Evolutionary conservation across 2,329 filamentous ascomycete species (phyloP).

Genomic region (Chrysosporium queenslandicum): DNA sequence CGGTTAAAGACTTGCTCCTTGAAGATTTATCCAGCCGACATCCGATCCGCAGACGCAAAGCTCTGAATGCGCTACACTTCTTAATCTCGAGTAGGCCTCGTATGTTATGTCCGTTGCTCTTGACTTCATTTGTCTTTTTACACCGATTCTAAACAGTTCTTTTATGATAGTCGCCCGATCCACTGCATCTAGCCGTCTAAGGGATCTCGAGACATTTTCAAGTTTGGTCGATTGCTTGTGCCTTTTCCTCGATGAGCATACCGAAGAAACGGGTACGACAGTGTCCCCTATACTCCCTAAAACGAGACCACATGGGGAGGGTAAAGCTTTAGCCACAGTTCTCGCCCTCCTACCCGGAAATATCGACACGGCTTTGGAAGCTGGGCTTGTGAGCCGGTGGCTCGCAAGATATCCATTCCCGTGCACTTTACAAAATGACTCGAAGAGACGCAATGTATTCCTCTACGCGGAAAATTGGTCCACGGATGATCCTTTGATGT

Average conservation of each 20-base stretch:
- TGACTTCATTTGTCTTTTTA: not conserved
- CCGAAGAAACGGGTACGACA: slow-evolving; percentile 27
- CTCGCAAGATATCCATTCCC: slow-evolving; percentile 60
- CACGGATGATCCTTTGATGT: slow-evolving; percentile 37
- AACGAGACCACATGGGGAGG: slow-evolving; percentile 36
- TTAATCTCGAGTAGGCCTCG: slow-evolving; percentile 33
- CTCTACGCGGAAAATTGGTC: slow-evolving; percentile 35
- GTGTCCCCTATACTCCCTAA: slow-evolving; percentile 32
- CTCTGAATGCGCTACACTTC: slow-evolving; percentile 37
- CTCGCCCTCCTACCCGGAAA: slow-evolving; percentile 53
- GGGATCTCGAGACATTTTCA: slow-evolving; percentile 30
- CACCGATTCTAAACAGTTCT: not conserved
- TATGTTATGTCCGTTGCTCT: slow-evolving; percentile 19
- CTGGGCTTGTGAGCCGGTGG: slow-evolving; percentile 62
- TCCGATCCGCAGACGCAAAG: slow-evolving; percentile 30
- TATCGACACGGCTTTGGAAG: slow-evolving; percentile 48
- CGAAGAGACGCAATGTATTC: slow-evolving; percentile 33
- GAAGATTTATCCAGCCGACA: slow-evolving; percentile 34
- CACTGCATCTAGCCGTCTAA: slow-evolving; percentile 27
- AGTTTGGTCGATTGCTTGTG: slow-evolving; percentile 36
- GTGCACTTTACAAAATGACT: slow-evolving; percentile 47
- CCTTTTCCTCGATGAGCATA: slow-evolving; percentile 33
- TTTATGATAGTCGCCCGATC: slow-evolving; percentile 28
- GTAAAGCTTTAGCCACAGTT: slow-evolving; percentile 43
- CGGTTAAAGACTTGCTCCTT: slow-evolving; percentile 33